Percentiles rank a stretch among this genome's conserved stretches.
phyloP scores from a whole-genome alignment of 2,329 filamentous ascomycete species.

The Fusarium albidum region DNA sequence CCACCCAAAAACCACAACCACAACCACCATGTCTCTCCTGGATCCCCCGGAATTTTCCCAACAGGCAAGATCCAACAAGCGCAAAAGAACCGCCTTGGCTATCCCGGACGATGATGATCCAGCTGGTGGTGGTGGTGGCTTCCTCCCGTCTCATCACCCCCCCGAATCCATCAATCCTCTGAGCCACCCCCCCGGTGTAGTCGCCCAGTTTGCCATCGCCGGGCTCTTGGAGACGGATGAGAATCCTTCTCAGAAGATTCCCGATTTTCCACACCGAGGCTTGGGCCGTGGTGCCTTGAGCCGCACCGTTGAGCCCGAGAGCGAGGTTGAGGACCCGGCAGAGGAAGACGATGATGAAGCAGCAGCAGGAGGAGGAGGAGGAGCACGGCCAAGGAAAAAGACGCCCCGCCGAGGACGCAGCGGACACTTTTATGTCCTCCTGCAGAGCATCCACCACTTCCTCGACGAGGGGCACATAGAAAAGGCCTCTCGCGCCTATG shows the following conservation, averaged over 20 bases:
- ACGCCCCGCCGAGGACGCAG: conserved; percentile 21
- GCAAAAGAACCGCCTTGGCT: conserved; percentile 24
- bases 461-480: conserved; percentile 74
- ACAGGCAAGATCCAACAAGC: conserved; percentile 27
- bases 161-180: conserved; percentile 60
- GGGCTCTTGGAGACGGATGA: conserved; percentile 59
- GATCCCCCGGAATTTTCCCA: conserved; percentile 34
- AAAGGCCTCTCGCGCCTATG: conserved; percentile 79
- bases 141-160: conserved; percentile 37
- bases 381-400: conserved; percentile 22
- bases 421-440: conserved; percentile 71
- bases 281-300: conserved; percentile 16
- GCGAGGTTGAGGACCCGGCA: conserved; percentile 51
- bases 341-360: conserved; percentile 22
- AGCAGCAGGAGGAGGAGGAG: too few species aligned
- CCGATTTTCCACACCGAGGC: conserved; percentile 62
- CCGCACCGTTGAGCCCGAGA: conserved; percentile 27
- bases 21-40: conserved; percentile 27
- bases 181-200: conserved; percentile 60
- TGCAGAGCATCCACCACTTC: conserved; percentile 75
- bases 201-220: conserved; percentile 62
- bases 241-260: conserved; percentile 48
- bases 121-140: too few species aligned
- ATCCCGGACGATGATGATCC: conserved; percentile 7
- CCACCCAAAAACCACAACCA: conserved; percentile 9